Conservation (phyloP, 768 basidiomycete species). For the Hypholoma fasciculare region DNA sequence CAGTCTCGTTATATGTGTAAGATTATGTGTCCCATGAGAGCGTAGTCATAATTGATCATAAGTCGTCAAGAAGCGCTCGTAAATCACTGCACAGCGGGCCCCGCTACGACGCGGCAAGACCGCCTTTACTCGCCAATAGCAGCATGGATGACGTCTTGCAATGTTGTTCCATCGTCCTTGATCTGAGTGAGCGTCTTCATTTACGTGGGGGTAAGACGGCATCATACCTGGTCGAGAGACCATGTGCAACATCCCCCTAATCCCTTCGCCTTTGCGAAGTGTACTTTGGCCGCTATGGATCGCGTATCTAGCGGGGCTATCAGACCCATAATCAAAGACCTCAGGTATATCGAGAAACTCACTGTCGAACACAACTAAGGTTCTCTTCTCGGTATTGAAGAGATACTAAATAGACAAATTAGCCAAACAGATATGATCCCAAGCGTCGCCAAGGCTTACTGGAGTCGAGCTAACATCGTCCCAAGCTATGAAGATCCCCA, state of each 20-base stretch:
- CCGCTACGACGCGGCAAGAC: background rate
- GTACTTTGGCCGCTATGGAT: slow-evolving; percentile 47
- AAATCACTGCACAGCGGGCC: no score
- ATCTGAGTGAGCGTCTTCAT: no score
- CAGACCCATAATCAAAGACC: slow-evolving; percentile 26
- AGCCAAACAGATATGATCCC: background rate
- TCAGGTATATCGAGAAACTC: slow-evolving; percentile 20
- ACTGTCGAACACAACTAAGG: slow-evolving; percentile 67
- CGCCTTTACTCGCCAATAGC: slow-evolving; percentile 28
- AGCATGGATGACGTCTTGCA: slow-evolving; percentile 36
- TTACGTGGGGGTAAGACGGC: no score
- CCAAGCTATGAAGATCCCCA: slow-evolving; percentile 45
- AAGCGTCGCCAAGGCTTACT: slow-evolving; percentile 24
- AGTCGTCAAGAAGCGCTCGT: no score
- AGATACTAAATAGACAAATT: slow-evolving; percentile 32
- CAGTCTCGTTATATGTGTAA: no score
- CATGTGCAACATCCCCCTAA: slow-evolving; percentile 53
- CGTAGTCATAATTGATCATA: no score
- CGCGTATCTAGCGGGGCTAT: slow-evolving; percentile 25
- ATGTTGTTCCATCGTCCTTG: no score
- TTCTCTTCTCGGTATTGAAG: slow-evolving; percentile 38
- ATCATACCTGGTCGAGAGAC: slow-evolving; percentile 51
- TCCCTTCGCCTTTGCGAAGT: slow-evolving; percentile 46
- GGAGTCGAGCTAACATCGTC: slow-evolving; percentile 66
- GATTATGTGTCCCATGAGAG: no score